Evolutionary conservation across 1,284 basidiomycete species (phyloP).

Genomic region (Xanthoconium separans): DNA sequence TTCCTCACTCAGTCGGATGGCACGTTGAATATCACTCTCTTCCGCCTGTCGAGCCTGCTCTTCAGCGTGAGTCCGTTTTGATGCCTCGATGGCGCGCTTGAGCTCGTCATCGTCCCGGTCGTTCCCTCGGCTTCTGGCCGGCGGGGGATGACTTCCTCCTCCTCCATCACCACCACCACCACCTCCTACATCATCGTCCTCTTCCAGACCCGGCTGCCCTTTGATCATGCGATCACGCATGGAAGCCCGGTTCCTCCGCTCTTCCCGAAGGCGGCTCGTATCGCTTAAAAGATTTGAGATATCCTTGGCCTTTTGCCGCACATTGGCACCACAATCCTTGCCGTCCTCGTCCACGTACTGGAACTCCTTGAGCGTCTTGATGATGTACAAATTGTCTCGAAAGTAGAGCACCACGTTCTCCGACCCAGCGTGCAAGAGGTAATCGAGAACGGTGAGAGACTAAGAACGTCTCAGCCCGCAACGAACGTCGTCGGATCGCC

Average conservation of each 20-base stretch:
- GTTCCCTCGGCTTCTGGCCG: conserved; percentile 36
- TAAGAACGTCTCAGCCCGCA: conserved; percentile 33
- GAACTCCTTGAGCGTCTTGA: conserved; percentile 99
- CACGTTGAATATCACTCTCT: conserved; percentile 79
- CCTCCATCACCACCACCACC: conserved; percentile 7
- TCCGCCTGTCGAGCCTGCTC: conserved; percentile 67
- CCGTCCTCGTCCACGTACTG: conserved; percentile 95
- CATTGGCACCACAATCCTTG: conserved; percentile 98
- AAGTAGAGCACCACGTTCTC: conserved; percentile 99
- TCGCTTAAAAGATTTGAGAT: conserved; percentile 97
- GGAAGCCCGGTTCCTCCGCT: conserved; percentile 79
- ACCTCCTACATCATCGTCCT: conserved; percentile 45
- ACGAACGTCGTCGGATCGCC: background rate
- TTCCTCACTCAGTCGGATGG: conserved; percentile 83
- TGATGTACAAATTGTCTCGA: conserved; percentile 94
- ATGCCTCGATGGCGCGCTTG: conserved; percentile 81
- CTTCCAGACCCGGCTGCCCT: conserved; percentile 47
- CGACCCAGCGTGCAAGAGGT: conserved; percentile 93
- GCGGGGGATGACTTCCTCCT: conserved; percentile 30
- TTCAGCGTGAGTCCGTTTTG: conserved; percentile 74
- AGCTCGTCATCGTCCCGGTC: conserved; percentile 81
- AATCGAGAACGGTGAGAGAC: conserved; percentile 96
- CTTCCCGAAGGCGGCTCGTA: conserved; percentile 81
- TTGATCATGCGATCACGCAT: conserved; percentile 96
- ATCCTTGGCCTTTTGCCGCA: conserved; percentile 98